Evolutionary conservation across 177 flowering plant species (phyloP).

Genomic region (Vitis hybrid): DNA sequence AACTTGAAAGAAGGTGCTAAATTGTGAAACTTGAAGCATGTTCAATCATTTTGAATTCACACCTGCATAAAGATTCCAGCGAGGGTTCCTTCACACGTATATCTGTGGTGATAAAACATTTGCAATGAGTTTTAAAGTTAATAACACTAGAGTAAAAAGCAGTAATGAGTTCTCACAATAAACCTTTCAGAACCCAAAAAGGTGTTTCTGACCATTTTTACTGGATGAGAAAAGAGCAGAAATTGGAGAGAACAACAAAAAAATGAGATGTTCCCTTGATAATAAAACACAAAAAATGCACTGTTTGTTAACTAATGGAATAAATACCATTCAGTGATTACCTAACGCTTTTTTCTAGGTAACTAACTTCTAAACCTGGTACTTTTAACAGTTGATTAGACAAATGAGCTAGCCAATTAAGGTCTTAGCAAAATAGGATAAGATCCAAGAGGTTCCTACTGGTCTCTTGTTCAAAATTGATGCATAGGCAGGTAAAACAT

Average conservation of each 20-base stretch:
- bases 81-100: slow-evolving; percentile 94
- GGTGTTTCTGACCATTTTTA: neutral
- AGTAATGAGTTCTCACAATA: neutral
- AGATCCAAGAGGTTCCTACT: no score
- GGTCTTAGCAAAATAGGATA: no score
- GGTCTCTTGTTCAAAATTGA: no score
- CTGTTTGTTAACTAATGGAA: no score
- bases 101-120: slow-evolving; percentile 44
- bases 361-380: no score
- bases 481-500: no score
- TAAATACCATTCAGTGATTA: no score
- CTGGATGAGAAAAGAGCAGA: neutral
- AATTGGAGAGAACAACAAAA: neutral
- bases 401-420: no score
- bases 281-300: no score
- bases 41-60: slow-evolving; percentile 9
- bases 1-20: neutral
- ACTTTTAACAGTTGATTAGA: no score
- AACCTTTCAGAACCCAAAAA: neutral
- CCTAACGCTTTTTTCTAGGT: no score
- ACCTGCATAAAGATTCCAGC: slow-evolving; percentile 88
- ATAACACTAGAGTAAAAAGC: neutral
- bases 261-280: no score
- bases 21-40: neutral
- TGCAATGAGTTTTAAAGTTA: neutral